phyloP scores from a whole-genome alignment of 75 land plant genomes.

The Picea sitchensis region DNA sequence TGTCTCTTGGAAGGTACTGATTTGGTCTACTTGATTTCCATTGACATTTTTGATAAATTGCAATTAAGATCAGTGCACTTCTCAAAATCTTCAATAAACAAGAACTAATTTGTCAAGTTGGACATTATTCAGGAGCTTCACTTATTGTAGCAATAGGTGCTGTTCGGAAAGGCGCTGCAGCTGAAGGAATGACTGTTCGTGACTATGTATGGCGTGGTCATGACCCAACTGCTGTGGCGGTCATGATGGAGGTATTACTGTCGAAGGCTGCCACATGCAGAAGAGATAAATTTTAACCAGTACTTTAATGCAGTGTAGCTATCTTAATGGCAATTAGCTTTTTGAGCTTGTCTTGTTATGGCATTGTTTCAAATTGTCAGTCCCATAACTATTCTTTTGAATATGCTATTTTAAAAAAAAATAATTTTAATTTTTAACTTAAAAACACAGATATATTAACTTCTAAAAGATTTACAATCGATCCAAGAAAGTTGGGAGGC shows the following conservation, averaged over 20 bases:
- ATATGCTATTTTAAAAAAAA: too few relatives aligned
- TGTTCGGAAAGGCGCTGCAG: conserved; percentile 92
- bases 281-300: background rate
- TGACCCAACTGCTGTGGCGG: conserved; percentile 98
- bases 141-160: conserved; percentile 84
- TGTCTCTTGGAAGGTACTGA: conserved; percentile 83
- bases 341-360: too few relatives aligned
- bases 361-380: too few relatives aligned
- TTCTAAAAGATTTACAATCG: too few relatives aligned
- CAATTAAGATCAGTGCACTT: background rate
- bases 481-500: too few relatives aligned
- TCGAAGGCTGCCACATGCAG: background rate
- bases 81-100: background rate
- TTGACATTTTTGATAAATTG: background rate
- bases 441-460: too few relatives aligned
- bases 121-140: conserved; percentile 65
- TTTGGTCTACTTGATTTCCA: background rate
- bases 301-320: too few relatives aligned
- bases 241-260: conserved; percentile 86
- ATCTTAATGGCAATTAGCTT: too few relatives aligned
- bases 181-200: conserved; percentile 88
- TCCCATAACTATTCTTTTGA: too few relatives aligned
- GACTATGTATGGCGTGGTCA: conserved; percentile 99
- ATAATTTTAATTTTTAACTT: too few relatives aligned
- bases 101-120: background rate